These are phyloP conservation scores for Zea mays DNA, from an alignment of 176 grass and related monocot species.

Conservation along the genomic window DNA sequence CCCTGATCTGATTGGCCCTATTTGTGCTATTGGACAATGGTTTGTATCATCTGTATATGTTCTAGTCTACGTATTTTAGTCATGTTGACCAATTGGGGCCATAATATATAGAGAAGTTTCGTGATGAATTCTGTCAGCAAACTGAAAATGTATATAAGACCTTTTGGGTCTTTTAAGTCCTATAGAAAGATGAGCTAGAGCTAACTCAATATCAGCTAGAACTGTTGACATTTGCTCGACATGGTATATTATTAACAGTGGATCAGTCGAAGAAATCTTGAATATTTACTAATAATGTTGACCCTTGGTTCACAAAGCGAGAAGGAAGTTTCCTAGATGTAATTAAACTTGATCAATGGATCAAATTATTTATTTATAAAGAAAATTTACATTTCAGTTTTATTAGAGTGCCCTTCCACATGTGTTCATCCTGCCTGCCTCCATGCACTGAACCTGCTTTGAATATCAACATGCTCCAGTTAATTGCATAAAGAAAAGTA, in stretches of 20 bases:
- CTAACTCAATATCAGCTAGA: conserved; percentile 20
- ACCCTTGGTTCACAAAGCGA: conserved; percentile 31
- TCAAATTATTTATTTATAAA: conserved; percentile 8
- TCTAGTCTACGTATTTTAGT: too few relatives aligned
- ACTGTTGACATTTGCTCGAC: conserved; percentile 47
- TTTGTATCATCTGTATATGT: too few relatives aligned
- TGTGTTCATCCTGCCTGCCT: conserved; percentile 39
- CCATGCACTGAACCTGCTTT: conserved; percentile 40
- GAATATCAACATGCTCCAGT: conserved; percentile 6
- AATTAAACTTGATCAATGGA: background rate
- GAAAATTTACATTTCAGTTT: conserved; percentile 18
- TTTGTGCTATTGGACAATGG: background rate
- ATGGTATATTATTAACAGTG: conserved; percentile 13
- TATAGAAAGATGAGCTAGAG: too few relatives aligned
- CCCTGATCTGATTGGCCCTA: background rate
- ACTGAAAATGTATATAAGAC: too few relatives aligned
- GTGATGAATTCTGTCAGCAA: too few relatives aligned
- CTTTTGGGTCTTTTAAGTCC: too few relatives aligned
- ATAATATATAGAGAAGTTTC: too few relatives aligned
- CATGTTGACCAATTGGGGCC: too few relatives aligned
- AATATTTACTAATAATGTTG: conserved; percentile 28
- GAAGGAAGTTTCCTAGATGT: conserved; percentile 32
- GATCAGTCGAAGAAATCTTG: background rate
- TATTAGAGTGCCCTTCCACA: background rate
- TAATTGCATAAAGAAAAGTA: conserved; percentile 18